A percentile compares a stretch with the other conserved stretches of the same genome.
These are phyloP conservation scores for Pyrus bretschneideri DNA, from an alignment of 306 rosid species.

Conservation along the genomic window DNA sequence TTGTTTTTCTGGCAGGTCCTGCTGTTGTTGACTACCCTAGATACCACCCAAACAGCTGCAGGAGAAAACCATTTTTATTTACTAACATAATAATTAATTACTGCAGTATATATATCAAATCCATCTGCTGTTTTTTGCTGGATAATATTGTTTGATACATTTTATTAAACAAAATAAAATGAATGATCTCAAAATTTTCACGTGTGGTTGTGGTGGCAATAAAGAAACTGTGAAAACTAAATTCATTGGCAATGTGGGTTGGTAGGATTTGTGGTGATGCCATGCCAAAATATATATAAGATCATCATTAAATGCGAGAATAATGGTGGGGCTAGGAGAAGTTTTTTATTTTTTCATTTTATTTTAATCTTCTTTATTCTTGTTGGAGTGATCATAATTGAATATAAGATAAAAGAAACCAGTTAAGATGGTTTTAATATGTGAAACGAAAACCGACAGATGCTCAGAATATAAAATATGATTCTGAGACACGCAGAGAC, in stretches of 20 bases:
- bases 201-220: background rate
- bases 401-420: too few species aligned
- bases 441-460: too few species aligned
- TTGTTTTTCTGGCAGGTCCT: background rate
- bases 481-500: too few species aligned
- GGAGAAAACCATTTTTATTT: background rate
- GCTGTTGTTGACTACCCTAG: conserved; percentile 24
- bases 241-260: background rate
- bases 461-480: too few species aligned
- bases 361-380: background rate
- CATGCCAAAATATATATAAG: background rate
- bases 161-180: too few species aligned
- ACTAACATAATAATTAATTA: background rate
- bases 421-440: too few species aligned
- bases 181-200: background rate
- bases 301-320: background rate
- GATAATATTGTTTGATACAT: background rate
- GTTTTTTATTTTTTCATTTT: background rate
- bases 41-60: conserved; percentile 18
- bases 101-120: background rate
- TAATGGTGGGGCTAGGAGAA: background rate
- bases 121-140: background rate
- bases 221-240: background rate
- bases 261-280: conserved; percentile 3
- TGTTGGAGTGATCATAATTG: too few species aligned